These are phyloP conservation scores for Sungouiella thailandica DNA, from an alignment of 805 yeast species.

Conservation along the genomic window DNA sequence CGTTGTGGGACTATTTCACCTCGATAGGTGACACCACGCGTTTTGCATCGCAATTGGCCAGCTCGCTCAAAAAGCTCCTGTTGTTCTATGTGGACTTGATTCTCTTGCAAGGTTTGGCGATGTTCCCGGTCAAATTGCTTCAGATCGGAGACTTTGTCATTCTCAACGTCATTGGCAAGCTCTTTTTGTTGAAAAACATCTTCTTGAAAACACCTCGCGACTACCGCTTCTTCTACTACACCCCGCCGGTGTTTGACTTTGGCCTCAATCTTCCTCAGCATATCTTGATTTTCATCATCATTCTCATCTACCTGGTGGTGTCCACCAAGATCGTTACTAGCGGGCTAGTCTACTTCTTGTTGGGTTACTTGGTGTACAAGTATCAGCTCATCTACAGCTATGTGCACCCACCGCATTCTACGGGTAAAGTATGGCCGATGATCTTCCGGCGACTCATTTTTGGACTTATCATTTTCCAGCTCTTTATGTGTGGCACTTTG, in stretches of 20 bases:
- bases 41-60: conserved; percentile 52
- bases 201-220: conserved; percentile 47
- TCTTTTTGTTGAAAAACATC: conserved; percentile 34
- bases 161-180: conserved; percentile 35
- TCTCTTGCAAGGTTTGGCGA: conserved; percentile 63
- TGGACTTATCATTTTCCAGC: conserved; percentile 51
- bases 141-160: conserved; percentile 52
- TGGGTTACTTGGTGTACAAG: conserved; percentile 58
- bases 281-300: conserved; percentile 52
- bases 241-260: conserved; percentile 57
- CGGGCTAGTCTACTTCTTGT: conserved; percentile 50
- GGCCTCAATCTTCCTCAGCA: conserved; percentile 62
- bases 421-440: conserved; percentile 66
- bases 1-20: conserved; percentile 55
- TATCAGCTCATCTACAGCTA: conserved; percentile 57
- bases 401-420: conserved; percentile 62
- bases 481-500: conserved; percentile 61
- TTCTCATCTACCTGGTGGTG: conserved; percentile 55
- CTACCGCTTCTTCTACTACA: conserved; percentile 46
- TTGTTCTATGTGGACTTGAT: conserved; percentile 57
- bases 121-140: conserved; percentile 54
- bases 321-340: conserved; percentile 56
- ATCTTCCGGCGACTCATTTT: conserved; percentile 51
- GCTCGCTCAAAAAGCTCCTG: conserved; percentile 47
- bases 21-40: conserved; percentile 54